Evolutionary conservation across 768 basidiomycete species (phyloP).

Genomic region (Inosperma sp.): DNA sequence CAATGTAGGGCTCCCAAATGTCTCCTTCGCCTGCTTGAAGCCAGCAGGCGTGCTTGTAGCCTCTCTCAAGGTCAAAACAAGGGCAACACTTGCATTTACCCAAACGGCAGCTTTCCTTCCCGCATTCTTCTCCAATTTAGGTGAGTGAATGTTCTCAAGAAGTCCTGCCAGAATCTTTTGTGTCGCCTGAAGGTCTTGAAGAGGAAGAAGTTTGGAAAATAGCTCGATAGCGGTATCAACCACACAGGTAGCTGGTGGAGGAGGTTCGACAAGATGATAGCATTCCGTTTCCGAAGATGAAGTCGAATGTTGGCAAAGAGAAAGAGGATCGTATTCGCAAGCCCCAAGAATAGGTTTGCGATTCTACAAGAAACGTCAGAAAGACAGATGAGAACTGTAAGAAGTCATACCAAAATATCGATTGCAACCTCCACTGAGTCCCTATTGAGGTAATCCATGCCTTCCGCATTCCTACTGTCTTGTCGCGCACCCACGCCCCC

Average conservation of each 20-base stretch:
- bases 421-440: constrained; percentile 80
- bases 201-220: constrained; percentile 72
- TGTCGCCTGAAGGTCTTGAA: constrained; percentile 64
- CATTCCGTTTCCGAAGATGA: constrained; percentile 33
- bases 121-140: constrained; percentile 80
- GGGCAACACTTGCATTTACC: constrained; percentile 72
- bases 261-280: constrained; percentile 51
- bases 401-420: constrained; percentile 60
- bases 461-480: constrained; percentile 26
- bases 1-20: constrained; percentile 61
- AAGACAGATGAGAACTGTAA: neutral
- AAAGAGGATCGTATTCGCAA: constrained; percentile 81
- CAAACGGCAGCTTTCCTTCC: constrained; percentile 82
- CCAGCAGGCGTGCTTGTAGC: constrained; percentile 40
- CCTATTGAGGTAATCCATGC: constrained; percentile 56
- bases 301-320: constrained; percentile 40
- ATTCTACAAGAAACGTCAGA: constrained; percentile 41
- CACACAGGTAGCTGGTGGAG: constrained; percentile 74
- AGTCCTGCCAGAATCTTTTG: constrained; percentile 54
- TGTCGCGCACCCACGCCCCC: neutral
- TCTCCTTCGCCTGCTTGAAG: constrained; percentile 58
- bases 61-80: constrained; percentile 63
- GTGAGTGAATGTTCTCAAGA: constrained; percentile 61
- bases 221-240: constrained; percentile 88
- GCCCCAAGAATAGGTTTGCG: constrained; percentile 77